Percentiles rank a stretch among this genome's conserved stretches.
Conservation (phyloP, 1,284 basidiomycete genomes). For the Pascua sp. region DNA sequence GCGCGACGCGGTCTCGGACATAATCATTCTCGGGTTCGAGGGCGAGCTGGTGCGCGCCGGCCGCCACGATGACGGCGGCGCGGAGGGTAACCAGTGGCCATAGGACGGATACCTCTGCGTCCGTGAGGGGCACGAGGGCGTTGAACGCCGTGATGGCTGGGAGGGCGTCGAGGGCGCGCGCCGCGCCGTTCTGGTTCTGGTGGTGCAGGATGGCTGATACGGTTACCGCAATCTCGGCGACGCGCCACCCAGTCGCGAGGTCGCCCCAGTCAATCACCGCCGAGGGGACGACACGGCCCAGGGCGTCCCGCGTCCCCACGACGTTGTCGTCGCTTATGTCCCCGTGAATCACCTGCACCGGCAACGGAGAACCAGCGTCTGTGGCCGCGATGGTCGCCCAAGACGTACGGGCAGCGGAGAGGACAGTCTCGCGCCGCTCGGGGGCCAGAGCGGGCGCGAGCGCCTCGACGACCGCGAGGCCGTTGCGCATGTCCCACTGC, state of each 20-base stretch:
- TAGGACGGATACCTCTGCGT: constrained; percentile 11
- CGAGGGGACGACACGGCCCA: constrained; percentile 3
- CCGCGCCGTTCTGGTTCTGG: neutral
- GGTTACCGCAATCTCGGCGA: constrained; percentile 12
- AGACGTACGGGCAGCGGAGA: neutral
- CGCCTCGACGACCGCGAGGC: constrained; percentile 9
- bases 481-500: constrained; percentile 17
- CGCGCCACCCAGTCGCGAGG: constrained; percentile 10
- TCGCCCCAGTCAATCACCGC: constrained; percentile 18
- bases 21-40: constrained; percentile 11
- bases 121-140: neutral
- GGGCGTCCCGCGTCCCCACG: constrained; percentile 8
- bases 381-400: neutral
- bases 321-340: constrained; percentile 19
- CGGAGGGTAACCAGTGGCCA: constrained; percentile 14
- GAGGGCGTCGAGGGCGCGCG: constrained; percentile 2
- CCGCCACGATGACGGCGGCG: constrained; percentile 7
- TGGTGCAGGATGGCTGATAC: constrained; percentile 12
- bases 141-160: constrained; percentile 10
- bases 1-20: constrained; percentile 2
- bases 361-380: neutral
- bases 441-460: neutral
- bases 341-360: constrained; percentile 12
- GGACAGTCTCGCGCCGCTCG: neutral
- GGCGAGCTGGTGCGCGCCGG: constrained; percentile 4